Conservation (phyloP, 2,329 filamentous ascomycete genomes). For the Trichoderma afroharzianum region DNA sequence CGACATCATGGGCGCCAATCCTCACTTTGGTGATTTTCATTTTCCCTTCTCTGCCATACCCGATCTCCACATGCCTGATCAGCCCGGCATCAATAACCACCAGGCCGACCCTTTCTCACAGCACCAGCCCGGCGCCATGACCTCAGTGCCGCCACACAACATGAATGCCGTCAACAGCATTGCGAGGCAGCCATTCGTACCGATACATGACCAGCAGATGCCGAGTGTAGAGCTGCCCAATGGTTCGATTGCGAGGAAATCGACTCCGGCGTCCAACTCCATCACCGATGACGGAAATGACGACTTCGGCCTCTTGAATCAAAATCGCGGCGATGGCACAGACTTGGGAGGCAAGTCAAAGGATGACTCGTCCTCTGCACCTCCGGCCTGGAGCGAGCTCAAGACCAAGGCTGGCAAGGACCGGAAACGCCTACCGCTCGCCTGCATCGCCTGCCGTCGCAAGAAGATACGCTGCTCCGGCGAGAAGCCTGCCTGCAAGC, state of each 20-base stretch:
- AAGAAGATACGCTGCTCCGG: conserved; percentile 99
- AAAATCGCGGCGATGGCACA: conserved; percentile 48
- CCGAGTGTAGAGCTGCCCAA: conserved; percentile 42
- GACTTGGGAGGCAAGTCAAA: conserved; percentile 52
- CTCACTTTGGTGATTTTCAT: conserved; percentile 52
- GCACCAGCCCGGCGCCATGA: conserved; percentile 24
- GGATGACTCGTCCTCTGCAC: conserved; percentile 55
- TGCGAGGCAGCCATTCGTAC: conserved; percentile 25
- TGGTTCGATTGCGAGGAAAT: conserved; percentile 42
- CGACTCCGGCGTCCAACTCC: conserved; percentile 42
- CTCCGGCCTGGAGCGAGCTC: conserved; percentile 73
- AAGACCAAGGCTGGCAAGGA: conserved; percentile 95
- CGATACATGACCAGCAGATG: conserved; percentile 25
- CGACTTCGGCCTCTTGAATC: conserved; percentile 53
- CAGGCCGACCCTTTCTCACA: conserved; percentile 35
- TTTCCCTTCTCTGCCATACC: conserved; percentile 44
- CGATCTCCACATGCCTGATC: conserved; percentile 33
- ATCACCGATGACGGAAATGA: conserved; percentile 52
- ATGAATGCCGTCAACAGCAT: conserved; percentile 20
- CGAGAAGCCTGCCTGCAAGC: conserved; percentile 96
- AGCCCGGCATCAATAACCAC: conserved; percentile 33
- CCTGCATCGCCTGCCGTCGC: conserved; percentile 90
- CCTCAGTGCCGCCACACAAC: conserved; percentile 22
- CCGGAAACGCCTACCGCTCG: conserved; percentile 84
- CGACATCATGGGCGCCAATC: conserved; percentile 39